phyloP scores from a whole-genome alignment of 345 rosid species.

The Firmiana major region DNA sequence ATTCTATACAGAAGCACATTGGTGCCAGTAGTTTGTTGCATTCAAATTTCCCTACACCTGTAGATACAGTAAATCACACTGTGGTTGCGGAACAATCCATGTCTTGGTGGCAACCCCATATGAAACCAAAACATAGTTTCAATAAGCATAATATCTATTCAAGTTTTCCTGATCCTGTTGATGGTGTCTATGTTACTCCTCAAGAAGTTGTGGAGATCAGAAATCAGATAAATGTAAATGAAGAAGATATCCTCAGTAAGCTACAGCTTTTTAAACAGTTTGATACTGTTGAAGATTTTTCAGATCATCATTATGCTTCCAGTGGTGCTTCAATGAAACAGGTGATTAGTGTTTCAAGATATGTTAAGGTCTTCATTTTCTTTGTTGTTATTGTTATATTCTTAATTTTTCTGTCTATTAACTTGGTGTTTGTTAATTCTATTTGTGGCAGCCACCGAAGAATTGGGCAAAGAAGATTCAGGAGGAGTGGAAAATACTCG shows the following conservation, averaged over 20 bases:
- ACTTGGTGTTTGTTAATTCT: conserved; percentile 1
- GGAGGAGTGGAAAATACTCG: conserved; percentile 86
- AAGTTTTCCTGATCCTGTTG: conserved; percentile 13
- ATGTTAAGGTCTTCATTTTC: neutral
- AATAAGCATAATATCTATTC: conserved; percentile 4
- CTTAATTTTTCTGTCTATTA: neutral
- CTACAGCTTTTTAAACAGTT: conserved; percentile 65
- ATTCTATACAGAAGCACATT: conserved; percentile 9
- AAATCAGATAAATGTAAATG: conserved; percentile 30
- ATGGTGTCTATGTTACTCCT: conserved; percentile 23
- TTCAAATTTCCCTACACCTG: neutral
- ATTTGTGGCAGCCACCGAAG: conserved; percentile 47
- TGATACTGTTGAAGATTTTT: conserved; percentile 67
- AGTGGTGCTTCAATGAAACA: conserved; percentile 39
- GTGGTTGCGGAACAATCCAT: conserved; percentile 2
- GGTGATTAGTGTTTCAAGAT: conserved; percentile 37
- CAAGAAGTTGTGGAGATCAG: conserved; percentile 28
- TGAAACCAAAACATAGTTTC: neutral
- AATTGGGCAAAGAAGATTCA: conserved; percentile 72
- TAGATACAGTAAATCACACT: conserved; percentile 12
- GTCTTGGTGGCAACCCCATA: conserved; percentile 11
- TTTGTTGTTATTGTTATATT: neutral
- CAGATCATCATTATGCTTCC: conserved; percentile 59
- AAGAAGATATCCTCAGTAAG: conserved; percentile 45
- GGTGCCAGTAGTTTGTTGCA: conserved; percentile 13